Base-by-base conservation (phyloP, 2,329 filamentous ascomycete genomes). In the Cordyceps pruinosa region DNA sequence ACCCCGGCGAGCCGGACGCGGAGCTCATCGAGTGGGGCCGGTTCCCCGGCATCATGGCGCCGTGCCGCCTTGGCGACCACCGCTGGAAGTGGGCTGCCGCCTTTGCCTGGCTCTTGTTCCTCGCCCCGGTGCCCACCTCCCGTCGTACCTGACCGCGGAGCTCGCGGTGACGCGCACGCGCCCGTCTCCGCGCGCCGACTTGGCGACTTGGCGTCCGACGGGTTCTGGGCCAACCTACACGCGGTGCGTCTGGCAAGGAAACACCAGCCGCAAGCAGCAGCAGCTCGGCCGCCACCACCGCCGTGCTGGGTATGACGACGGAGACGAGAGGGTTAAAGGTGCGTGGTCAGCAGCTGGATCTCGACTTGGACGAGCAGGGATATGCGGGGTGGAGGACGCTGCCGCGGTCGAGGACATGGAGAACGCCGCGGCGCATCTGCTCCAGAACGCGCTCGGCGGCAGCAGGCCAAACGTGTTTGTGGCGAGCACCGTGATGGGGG, bases 361-460 rank as follows among this genome's bases (percentile, higher is more conserved):
- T 42, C 10, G 34, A 48, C 28, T 32, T 58, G 15, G 58, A 64
- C 15, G 59, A 61, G 7, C 58, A 67, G 2, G 62, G 61, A 4
- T 69, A 57, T n/a, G 50, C 65, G 47, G 51, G 35, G 15, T 64
- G 59, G 46, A 65, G 61, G 56, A 62, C 66, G 9, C 64, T 62
- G 4, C 63, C 65, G 1, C 79, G 82, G 83, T 90, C 6, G 84
- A 90, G 67, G 89, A 94, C 66, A 57, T 72, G 13, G 86, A 87
- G 68, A 94, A 91, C 64, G 88, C 82, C 6, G 89, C 89, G 0
- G 91, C 89, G 1, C 90, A 93, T 70, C 77, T 94, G 39, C 82
- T 90, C 42, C 82, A 89, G 60, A 94, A 94, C 66, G 88, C 88
- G 0, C 79, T 94, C 17, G 90, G 90, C 37, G 90, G 90, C 4